Conservation (phyloP, 2,329 filamentous ascomycete species). For the Fusarium sp. region DNA sequence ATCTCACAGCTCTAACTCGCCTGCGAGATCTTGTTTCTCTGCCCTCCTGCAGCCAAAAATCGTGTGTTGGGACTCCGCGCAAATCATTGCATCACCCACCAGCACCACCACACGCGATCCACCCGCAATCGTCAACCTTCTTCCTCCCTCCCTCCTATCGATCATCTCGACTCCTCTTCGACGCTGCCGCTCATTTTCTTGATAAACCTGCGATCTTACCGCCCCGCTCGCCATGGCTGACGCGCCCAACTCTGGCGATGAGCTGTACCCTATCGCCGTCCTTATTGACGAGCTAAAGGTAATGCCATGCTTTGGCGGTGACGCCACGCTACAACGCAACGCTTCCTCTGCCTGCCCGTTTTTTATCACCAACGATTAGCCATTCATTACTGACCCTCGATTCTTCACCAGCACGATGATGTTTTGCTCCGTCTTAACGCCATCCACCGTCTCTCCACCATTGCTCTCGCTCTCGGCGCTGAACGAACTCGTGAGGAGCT, state of each 20-base stretch:
- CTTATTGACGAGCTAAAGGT: slow-evolving; percentile 99
- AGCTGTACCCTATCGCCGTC: slow-evolving; percentile 99
- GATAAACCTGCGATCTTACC: slow-evolving; percentile 53
- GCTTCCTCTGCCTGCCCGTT: slow-evolving; percentile 27
- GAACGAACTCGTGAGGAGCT: slow-evolving; percentile 98
- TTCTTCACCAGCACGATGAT: slow-evolving; percentile 87
- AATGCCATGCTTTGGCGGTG: slow-evolving; percentile 54
- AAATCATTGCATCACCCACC: slow-evolving; percentile 54
- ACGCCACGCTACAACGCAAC: slow-evolving; percentile 41
- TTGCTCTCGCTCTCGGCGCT: slow-evolving; percentile 93
- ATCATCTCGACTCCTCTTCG: slow-evolving; percentile 42
- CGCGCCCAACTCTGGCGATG: slow-evolving; percentile 91
- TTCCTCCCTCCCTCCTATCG: slow-evolving; percentile 41
- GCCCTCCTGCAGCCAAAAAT: slow-evolving; percentile 45
- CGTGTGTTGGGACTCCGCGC: slow-evolving; percentile 52
- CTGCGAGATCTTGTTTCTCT: slow-evolving; percentile 24
- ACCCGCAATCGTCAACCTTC: slow-evolving; percentile 47
- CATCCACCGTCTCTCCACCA: slow-evolving; percentile 97
- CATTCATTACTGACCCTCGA: slow-evolving; percentile 39
- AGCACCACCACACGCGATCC: slow-evolving; percentile 49
- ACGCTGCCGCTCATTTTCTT: slow-evolving; percentile 41
- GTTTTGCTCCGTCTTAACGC: slow-evolving; percentile 97
- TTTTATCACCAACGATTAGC: slow-evolving; percentile 46
- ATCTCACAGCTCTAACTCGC: slow-evolving; percentile 16
- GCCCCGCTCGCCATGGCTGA: slow-evolving; percentile 81